Evolutionary conservation across 2,329 filamentous ascomycete genomes (phyloP), one percentile per base, ranked within the genome.

Genomic region (Ascochyta lentis): DNA sequence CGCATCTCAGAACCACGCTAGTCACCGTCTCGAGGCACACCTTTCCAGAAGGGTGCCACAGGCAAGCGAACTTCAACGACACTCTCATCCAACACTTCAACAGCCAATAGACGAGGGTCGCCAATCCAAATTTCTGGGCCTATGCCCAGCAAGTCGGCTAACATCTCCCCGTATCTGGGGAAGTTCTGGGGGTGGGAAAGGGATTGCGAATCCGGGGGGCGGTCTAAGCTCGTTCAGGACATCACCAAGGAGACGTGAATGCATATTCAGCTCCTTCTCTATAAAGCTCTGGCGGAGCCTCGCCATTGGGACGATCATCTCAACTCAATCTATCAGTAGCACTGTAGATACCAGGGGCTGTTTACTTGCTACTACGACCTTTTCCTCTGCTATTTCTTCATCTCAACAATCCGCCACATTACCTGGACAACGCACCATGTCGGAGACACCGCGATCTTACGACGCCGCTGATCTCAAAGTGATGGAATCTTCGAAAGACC

Each of bases 401-500:
- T 33, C 10, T 13, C 13, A 33, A 31, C 15, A 8, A 12, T 16
- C 33, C 13, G 31, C 31, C 35, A 35, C n/a, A 24, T 8, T 6
- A 34, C n/a, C 16, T n/a, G 10, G 27, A 52, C 34, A 16, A 15
- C 31, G 3, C 27, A 44, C 5, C 26, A 73, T 72, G 68, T 57
- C 66, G 40, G 66, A 66, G 19, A 56, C 63, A 43, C 63, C 59
- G 44, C 49, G 54, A 15, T 70, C 66, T n/a, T 39, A 63, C 26
- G 64, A 69, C 22, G 54, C 51, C 27, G 41, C 56, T 24, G 59
- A 67, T 31, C 23, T 60, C 24, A 71, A 71, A 53, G 60, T 54
- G 56, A 76, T 62, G 77, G 77, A 67, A 71, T 77, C 23, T 8
- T 55, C 64, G 56, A 81, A 78, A 58, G 47, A 56, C 26, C 74